A percentile compares a stretch with the other conserved stretches of the same genome.
Evolutionary conservation across 1,284 basidiomycete genomes (phyloP).

Genomic region (Fistulina hepatica): DNA sequence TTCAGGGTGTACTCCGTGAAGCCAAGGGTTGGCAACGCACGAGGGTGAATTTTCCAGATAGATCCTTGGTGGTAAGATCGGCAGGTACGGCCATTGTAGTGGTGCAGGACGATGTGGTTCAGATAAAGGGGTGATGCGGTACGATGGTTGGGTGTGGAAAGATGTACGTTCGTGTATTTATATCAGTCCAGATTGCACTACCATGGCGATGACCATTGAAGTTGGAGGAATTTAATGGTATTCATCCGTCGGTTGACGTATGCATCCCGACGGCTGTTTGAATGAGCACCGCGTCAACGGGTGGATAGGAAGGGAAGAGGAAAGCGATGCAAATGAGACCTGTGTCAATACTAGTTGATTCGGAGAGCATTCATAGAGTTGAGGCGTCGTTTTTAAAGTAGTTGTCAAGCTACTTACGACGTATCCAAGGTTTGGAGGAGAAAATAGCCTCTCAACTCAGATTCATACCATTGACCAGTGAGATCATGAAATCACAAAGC

Average conservation of each 20-base stretch:
- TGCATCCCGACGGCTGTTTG: background rate
- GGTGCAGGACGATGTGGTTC: no score
- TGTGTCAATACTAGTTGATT: no score
- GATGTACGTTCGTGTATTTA: background rate
- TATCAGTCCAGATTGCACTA: background rate
- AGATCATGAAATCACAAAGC: no score
- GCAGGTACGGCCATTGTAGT: constrained; percentile 28
- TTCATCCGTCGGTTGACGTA: background rate
- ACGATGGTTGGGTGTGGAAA: background rate
- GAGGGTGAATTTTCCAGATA: constrained; percentile 40
- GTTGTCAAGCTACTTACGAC: no score
- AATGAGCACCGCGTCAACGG: background rate
- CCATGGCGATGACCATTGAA: background rate
- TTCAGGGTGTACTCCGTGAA: background rate
- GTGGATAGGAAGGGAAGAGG: no score
- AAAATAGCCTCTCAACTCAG: no score
- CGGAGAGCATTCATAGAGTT: no score
- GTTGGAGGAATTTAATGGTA: background rate
- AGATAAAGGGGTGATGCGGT: no score
- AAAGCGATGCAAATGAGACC: no score
- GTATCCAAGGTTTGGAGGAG: no score
- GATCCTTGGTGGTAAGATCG: constrained; percentile 37
- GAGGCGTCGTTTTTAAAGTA: no score
- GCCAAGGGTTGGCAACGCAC: constrained; percentile 21
- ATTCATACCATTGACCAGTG: no score